Evolutionary conservation across 139 green algal genomes (phyloP).

Genomic region (Chlamydomonas asymmetrica): DNA sequence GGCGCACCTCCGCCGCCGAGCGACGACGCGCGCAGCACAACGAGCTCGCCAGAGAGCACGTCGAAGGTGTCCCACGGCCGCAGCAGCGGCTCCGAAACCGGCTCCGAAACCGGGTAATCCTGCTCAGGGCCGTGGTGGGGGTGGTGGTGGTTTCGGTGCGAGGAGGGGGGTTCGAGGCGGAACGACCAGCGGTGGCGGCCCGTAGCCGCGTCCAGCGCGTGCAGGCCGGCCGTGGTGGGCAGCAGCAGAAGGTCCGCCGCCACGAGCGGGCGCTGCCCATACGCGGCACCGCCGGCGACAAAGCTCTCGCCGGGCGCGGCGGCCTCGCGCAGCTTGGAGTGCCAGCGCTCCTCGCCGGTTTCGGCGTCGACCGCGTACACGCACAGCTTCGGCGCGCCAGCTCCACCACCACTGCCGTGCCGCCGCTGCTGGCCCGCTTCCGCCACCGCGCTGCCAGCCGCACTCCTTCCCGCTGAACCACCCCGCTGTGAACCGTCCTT

Average conservation of each 20-base stretch:
- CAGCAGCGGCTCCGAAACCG: not conserved
- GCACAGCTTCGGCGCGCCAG: not conserved
- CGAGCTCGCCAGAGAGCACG: not conserved
- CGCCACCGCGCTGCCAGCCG: not conserved
- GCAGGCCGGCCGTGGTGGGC: not conserved
- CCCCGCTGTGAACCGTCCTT: not conserved
- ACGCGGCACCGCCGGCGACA: not conserved
- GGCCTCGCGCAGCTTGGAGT: not conserved
- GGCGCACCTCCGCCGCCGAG: too few relatives aligned
- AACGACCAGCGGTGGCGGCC: too few relatives aligned
- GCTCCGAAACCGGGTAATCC: too few relatives aligned
- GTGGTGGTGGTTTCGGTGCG: too few relatives aligned
- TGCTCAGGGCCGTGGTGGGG: too few relatives aligned
- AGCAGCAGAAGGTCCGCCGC: not conserved
- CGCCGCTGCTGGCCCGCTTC: not conserved
- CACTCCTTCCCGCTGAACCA: not conserved
- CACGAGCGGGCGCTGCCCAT: slow-evolving; percentile 10
- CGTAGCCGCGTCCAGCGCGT: not conserved
- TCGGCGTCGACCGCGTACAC: not conserved
- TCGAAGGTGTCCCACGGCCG: not conserved
- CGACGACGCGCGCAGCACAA: not conserved
- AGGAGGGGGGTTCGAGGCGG: too few relatives aligned
- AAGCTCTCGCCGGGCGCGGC: slow-evolving; percentile 6
- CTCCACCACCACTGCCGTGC: not conserved
- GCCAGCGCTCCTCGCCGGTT: slow-evolving; percentile 2